Evolutionary conservation across 2,329 filamentous ascomycete genomes (phyloP).

Genomic region (Pseudopithomyces chartarum): DNA sequence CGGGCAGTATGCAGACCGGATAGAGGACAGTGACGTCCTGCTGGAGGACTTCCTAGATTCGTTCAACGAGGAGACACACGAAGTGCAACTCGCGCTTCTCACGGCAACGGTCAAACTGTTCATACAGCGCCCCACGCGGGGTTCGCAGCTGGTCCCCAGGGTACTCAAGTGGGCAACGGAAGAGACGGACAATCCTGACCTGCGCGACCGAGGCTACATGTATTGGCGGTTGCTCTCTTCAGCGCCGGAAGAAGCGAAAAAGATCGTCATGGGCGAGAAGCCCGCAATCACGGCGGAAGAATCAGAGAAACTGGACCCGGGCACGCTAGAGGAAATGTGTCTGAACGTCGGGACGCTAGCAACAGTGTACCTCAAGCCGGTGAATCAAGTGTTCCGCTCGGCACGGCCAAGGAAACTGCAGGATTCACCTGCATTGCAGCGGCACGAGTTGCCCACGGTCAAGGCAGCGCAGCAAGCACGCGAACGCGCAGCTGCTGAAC

Average conservation of each 20-base stretch:
- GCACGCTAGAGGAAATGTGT: constrained; percentile 95
- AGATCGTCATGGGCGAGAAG: constrained; percentile 96
- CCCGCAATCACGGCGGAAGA: constrained; percentile 90
- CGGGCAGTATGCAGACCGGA: constrained; percentile 94
- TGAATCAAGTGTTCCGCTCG: constrained; percentile 93
- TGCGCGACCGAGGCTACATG: constrained; percentile 97
- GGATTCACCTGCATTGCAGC: constrained; percentile 86
- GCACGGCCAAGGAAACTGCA: constrained; percentile 79
- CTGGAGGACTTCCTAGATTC: constrained; percentile 94
- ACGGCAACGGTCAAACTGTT: constrained; percentile 98
- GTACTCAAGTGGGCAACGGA: constrained; percentile 99
- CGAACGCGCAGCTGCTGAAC: constrained; percentile 38
- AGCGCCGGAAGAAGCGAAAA: constrained; percentile 82
- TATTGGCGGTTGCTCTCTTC: constrained; percentile 97
- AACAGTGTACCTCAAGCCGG: constrained; percentile 96
- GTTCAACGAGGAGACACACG: constrained; percentile 91
- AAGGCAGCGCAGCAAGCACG: constrained; percentile 49
- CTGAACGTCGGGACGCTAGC: constrained; percentile 94
- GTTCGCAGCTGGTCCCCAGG: constrained; percentile 88
- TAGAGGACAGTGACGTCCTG: constrained; percentile 93
- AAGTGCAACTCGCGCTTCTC: constrained; percentile 91
- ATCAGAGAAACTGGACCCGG: constrained; percentile 88
- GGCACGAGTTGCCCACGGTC: constrained; percentile 65
- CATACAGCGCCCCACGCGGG: constrained; percentile 94
- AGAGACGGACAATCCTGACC: constrained; percentile 97